Percentiles rank a stretch among this genome's conserved stretches.
Evolutionary conservation across 2,329 filamentous ascomycete genomes (phyloP).

Genomic region (Elsinoe arachidis): DNA sequence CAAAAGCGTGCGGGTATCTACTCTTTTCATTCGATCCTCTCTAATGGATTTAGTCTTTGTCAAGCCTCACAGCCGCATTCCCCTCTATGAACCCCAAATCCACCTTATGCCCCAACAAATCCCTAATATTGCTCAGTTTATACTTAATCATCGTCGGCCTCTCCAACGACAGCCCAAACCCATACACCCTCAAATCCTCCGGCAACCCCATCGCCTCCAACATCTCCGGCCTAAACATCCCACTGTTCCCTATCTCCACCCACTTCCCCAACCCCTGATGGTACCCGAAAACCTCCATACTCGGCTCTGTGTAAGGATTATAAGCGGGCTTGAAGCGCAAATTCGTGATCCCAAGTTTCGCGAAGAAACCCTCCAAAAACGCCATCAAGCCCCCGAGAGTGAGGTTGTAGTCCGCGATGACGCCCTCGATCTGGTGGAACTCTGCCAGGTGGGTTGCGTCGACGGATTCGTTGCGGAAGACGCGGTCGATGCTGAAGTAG

Average conservation of each 20-base stretch:
- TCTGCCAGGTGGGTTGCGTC: slow-evolving; percentile 95
- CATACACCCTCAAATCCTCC: slow-evolving; percentile 85
- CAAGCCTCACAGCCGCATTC: slow-evolving; percentile 82
- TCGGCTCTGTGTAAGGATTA: slow-evolving; percentile 90
- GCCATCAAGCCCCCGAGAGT: slow-evolving; percentile 87
- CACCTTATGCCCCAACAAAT: slow-evolving; percentile 89
- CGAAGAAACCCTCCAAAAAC: slow-evolving; percentile 93
- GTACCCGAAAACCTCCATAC: slow-evolving; percentile 97
- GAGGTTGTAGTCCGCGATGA: slow-evolving; percentile 92
- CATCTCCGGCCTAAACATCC: slow-evolving; percentile 99
- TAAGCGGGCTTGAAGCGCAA: slow-evolving; percentile 96
- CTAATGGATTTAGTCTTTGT: slow-evolving; percentile 54
- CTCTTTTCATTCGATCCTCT: neutral
- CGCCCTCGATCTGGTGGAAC: slow-evolving; percentile 97
- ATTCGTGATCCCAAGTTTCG: slow-evolving; percentile 81
- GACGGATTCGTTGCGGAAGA: slow-evolving; percentile 96
- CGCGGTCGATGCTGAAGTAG: slow-evolving; percentile 97
- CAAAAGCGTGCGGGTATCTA: neutral
- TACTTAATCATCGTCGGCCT: slow-evolving; percentile 97
- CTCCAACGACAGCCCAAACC: slow-evolving; percentile 86
- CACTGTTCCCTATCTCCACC: slow-evolving; percentile 95
- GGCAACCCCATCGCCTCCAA: slow-evolving; percentile 88
- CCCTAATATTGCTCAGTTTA: slow-evolving; percentile 70
- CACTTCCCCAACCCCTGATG: slow-evolving; percentile 83
- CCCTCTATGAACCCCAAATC: slow-evolving; percentile 86